Conservation (phyloP, 768 basidiomycete species). For the Psilocybe cyanescens region DNA sequence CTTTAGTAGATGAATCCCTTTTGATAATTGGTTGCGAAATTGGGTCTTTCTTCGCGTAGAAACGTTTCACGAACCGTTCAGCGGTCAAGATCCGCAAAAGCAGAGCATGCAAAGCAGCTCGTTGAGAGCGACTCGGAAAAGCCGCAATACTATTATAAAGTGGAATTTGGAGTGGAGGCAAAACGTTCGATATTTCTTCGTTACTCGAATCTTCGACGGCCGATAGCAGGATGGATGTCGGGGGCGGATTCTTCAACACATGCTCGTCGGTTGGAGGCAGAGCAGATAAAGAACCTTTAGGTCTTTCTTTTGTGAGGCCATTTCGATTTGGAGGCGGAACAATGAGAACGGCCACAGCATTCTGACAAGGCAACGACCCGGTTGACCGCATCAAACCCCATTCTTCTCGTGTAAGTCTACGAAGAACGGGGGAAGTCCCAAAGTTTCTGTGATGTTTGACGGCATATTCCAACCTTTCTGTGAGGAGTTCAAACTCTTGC, state of each 20-base stretch:
- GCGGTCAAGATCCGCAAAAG: conserved; percentile 50
- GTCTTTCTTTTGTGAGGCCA: conserved; percentile 46
- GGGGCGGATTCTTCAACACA: conserved; percentile 23
- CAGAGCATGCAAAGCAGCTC: conserved; percentile 56
- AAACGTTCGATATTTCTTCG: conserved; percentile 18
- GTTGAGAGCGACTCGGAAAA: conserved; percentile 65
- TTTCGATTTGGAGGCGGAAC: conserved; percentile 68
- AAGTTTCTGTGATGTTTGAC: conserved; percentile 18
- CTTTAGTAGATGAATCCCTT: conserved; percentile 30
- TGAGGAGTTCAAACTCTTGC: conserved; percentile 73
- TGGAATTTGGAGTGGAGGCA: conserved; percentile 48
- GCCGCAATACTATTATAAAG: conserved; percentile 68
- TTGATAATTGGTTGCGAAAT: conserved; percentile 3
- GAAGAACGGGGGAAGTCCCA: conserved; percentile 43
- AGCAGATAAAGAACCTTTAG: conserved; percentile 41
- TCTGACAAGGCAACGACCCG: conserved; percentile 48
- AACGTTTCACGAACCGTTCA: conserved; percentile 40
- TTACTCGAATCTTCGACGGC: conserved; percentile 6
- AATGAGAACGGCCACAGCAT: conserved; percentile 70
- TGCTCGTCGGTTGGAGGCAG: conserved; percentile 31
- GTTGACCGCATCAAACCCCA: conserved; percentile 52
- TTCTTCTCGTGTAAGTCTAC: conserved; percentile 68
- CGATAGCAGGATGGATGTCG: conserved; percentile 34
- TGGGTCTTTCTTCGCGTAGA: conserved; percentile 7
- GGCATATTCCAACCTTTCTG: conserved; percentile 40